Conservation (phyloP, 129 eudicot species). For the Artemisia tridentata region DNA sequence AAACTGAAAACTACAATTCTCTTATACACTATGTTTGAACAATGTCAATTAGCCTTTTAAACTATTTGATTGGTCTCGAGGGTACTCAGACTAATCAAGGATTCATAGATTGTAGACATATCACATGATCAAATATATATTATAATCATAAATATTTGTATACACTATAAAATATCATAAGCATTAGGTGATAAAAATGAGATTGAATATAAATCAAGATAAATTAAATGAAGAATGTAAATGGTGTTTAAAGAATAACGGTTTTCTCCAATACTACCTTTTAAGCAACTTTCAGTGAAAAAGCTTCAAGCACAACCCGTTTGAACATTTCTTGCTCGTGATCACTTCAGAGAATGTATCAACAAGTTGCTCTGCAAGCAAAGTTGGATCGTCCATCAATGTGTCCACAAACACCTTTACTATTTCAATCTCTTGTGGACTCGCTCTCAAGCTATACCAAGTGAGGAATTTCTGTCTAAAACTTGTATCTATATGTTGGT, state of each 20-base stretch:
- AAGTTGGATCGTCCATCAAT: slow-evolving; percentile 66
- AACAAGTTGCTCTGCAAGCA: slow-evolving; percentile 77
- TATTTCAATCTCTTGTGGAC: slow-evolving; percentile 58
- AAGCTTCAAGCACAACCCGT: slow-evolving; percentile 73
- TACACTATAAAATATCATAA: not conserved
- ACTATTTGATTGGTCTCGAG: too few species aligned
- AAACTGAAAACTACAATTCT: too few species aligned
- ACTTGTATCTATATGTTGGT: slow-evolving; percentile 57
- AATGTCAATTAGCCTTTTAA: too few species aligned
- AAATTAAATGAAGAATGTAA: slow-evolving; percentile 19
- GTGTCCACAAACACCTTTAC: slow-evolving; percentile 83
- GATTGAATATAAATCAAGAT: slow-evolving; percentile 21
- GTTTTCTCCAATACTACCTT: not conserved
- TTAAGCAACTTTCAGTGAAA: slow-evolving; percentile 54
- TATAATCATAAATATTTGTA: slow-evolving; percentile 9
- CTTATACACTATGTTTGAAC: too few species aligned
- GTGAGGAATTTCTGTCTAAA: slow-evolving; percentile 77
- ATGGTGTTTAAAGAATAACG: slow-evolving; percentile 4
- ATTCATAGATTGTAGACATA: not conserved
- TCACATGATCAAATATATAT: not conserved
- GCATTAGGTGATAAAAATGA: not conserved
- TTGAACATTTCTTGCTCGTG: slow-evolving; percentile 56
- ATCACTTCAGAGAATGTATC: slow-evolving; percentile 74
- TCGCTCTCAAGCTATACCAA: slow-evolving; percentile 89
- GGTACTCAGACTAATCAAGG: too few species aligned